Evolutionary conservation across 2,329 filamentous ascomycete species (phyloP).

Genomic region (Dendrostoma leiphaemia): DNA sequence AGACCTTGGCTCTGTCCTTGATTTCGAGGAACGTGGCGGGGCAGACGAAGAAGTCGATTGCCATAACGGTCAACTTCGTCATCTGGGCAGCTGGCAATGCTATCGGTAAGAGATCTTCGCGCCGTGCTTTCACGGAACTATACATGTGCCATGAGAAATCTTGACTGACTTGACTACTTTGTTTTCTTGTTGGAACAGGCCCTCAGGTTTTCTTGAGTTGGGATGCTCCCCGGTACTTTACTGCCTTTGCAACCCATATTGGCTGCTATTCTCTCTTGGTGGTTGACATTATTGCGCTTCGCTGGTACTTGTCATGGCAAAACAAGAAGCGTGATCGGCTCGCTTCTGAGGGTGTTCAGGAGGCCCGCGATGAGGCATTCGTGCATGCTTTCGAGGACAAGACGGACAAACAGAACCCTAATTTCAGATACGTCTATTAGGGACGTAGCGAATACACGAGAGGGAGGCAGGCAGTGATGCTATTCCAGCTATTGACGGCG

Average conservation of each 20-base stretch:
- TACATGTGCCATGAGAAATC: too few species aligned
- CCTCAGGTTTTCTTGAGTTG: conserved; percentile 62
- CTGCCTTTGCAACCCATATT: conserved; percentile 67
- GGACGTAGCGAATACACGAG: neutral
- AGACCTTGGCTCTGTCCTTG: conserved; percentile 65
- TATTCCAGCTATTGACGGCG: neutral
- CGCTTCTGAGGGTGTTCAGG: conserved; percentile 37
- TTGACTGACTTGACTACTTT: neutral
- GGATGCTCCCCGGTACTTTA: conserved; percentile 65
- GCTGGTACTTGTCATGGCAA: conserved; percentile 55
- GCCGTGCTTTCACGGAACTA: conserved; percentile 8
- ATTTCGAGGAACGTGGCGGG: conserved; percentile 69
- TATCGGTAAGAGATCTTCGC: conserved; percentile 44
- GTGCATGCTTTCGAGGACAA: conserved; percentile 61
- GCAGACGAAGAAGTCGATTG: conserved; percentile 70
- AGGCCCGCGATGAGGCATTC: conserved; percentile 38
- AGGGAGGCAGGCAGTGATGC: neutral
- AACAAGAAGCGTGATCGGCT: conserved; percentile 57
- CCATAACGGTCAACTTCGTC: conserved; percentile 68
- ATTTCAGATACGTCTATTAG: conserved; percentile 57
- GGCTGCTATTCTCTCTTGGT: conserved; percentile 65
- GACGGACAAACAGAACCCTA: conserved; percentile 60
- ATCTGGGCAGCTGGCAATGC: conserved; percentile 68
- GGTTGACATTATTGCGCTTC: conserved; percentile 53
- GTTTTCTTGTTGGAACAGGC: conserved; percentile 30